These are phyloP conservation scores for Russula dissimulans DNA, from an alignment of 768 basidiomycete genomes.

Conservation along the genomic window DNA sequence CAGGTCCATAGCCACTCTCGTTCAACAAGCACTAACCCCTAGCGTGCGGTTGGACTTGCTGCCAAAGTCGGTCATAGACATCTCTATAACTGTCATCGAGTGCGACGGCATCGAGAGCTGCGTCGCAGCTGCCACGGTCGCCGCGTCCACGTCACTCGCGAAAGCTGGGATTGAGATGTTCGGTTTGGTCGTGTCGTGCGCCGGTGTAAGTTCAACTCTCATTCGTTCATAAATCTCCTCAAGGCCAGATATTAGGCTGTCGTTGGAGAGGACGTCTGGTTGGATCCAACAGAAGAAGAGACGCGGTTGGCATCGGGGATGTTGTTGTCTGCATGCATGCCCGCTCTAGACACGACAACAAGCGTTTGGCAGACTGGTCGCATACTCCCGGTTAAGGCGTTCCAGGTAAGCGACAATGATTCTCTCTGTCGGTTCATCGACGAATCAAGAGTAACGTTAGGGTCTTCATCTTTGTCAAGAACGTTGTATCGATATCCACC, in stretches of 20 bases:
- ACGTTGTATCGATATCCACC: conserved; percentile 66
- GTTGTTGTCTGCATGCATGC: conserved; percentile 79
- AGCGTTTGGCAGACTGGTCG: conserved; percentile 81
- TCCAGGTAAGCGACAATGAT: conserved; percentile 39
- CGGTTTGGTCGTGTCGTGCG: conserved; percentile 78
- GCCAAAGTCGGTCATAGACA: conserved; percentile 91
- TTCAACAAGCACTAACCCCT: conserved; percentile 79
- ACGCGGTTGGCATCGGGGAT: conserved; percentile 45
- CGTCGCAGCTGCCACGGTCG: conserved; percentile 77
- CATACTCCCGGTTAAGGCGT: conserved; percentile 42
- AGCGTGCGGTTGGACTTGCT: conserved; percentile 80
- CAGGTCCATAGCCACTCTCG: conserved; percentile 67
- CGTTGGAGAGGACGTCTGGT: conserved; percentile 49
- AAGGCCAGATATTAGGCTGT: conserved; percentile 37
- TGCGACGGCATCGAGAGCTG: conserved; percentile 88
- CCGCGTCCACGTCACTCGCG: conserved; percentile 84
- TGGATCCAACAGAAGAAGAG: conserved; percentile 79
- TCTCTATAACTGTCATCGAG: conserved; percentile 85
- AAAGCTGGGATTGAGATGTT: conserved; percentile 90
- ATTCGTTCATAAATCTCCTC: conserved; percentile 12
- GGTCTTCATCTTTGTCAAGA: conserved; percentile 63
- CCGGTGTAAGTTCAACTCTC: conserved; percentile 45
- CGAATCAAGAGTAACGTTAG: conserved; percentile 28
- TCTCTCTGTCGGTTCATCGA: neutral
- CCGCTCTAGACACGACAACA: conserved; percentile 76